Evolutionary conservation across 1,139 yeast genomes (phyloP), one percentile per base, ranked within the genome.

Genomic region (Kodamaea derodonti): DNA sequence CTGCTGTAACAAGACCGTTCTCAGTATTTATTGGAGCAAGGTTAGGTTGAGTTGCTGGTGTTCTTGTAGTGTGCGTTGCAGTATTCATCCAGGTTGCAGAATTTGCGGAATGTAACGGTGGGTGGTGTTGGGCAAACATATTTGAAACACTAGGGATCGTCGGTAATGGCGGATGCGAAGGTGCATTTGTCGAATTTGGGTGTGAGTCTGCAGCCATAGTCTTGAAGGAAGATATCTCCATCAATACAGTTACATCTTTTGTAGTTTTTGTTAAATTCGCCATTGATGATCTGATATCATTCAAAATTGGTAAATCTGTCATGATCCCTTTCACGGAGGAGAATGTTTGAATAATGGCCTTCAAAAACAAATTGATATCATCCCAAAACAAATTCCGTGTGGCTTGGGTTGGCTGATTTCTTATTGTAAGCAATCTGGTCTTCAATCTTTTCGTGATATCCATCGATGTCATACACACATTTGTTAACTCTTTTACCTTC

Each of bases 291-390:
- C 96, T 68, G 3, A 85, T 84, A 38, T 85, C 95, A 47, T 84
- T 82, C 33, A 90, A 66, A 11, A 80, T 73, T 0, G 95, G 92
- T 39, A 87, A 65, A 48, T 86, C 95, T 37, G 74, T 72, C 74
- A 86, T 83, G n/a, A 92, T 78, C 1, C 78, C 75, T 52, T 87
- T 88, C 0, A 94, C 88, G 1, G 87, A 77, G 1, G 92, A 92
- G 44, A 90, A 68, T 26, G 92, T 84, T 31, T 80, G 84, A 41
- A 88, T 83, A 38, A 87, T 83, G 0, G 95, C 82, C 51, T 87
- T 88, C 47, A 90, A 66, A 49, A 90, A 87, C 35, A 78, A 65
- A 56, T 86, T 88, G 26, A 88, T 83, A 48, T 85, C 94, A 47
- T 90, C 97, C 80, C 95, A 90, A 40, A 92, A 80, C 45, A 70